Percentiles rank a stretch among this genome's conserved stretches.
These are phyloP conservation scores for Mycena vitilis DNA, from an alignment of 768 basidiomycete species.

Conservation along the genomic window DNA sequence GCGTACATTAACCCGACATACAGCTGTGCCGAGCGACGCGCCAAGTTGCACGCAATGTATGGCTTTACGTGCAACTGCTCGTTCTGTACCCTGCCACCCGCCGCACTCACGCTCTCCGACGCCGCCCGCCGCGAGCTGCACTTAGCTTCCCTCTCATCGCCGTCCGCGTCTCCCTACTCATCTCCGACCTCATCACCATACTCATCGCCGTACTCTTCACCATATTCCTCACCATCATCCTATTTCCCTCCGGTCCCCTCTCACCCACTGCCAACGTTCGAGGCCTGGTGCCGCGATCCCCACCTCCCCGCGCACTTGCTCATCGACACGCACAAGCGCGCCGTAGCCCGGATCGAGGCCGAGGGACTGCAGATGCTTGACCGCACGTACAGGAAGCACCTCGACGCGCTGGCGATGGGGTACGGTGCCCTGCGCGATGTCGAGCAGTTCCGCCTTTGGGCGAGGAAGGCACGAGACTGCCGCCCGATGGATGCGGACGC, in stretches of 20 bases:
- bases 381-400: conserved; percentile 40
- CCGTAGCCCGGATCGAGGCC: conserved; percentile 45
- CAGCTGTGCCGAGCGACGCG: conserved; percentile 36
- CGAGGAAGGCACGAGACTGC: conserved; percentile 42
- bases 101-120: conserved; percentile 41
- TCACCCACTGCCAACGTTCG: conserved; percentile 43
- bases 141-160: background rate
- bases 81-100: conserved; percentile 39
- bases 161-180: no score
- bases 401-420: conserved; percentile 54
- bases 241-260: no score
- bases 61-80: conserved; percentile 49
- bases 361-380: conserved; percentile 48
- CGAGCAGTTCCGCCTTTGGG: conserved; percentile 50
- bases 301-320: conserved; percentile 42
- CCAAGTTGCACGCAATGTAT: conserved; percentile 39
- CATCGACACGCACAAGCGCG: conserved; percentile 47
- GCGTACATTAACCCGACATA: conserved; percentile 44
- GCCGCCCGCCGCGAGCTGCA: conserved; percentile 42
- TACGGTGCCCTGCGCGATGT: conserved; percentile 55
- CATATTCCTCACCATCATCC: no score
- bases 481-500: conserved; percentile 36
- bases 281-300: conserved; percentile 48
- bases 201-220: no score
- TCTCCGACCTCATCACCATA: no score